Evolutionary conservation across 2,329 filamentous ascomycete species (phyloP).

Genomic region (Neofusicoccum kwambonambiense): DNA sequence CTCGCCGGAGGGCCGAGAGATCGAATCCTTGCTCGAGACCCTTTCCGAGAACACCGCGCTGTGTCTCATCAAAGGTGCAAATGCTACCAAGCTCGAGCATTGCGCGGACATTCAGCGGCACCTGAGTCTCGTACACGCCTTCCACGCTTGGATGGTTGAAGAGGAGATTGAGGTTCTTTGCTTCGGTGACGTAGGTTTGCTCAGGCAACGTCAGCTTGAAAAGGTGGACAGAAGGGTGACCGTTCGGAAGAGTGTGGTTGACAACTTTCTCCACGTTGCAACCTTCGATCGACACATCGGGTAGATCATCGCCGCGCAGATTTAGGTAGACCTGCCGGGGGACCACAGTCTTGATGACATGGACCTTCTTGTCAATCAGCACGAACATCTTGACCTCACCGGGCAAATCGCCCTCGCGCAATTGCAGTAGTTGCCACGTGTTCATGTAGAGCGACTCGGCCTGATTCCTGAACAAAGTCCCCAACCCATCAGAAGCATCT

Average conservation of each 20-base stretch:
- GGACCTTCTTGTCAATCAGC: conserved; percentile 89
- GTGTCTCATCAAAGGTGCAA: conserved; percentile 89
- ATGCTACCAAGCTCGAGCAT: conserved; percentile 85
- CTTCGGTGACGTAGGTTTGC: conserved; percentile 79
- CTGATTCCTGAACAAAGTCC: conserved; percentile 82
- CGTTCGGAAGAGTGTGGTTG: conserved; percentile 89
- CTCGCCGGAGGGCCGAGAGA: conserved; percentile 69
- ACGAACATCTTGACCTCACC: conserved; percentile 88
- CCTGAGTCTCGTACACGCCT: conserved; percentile 92
- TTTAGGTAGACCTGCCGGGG: conserved; percentile 90
- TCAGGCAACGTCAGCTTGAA: conserved; percentile 93
- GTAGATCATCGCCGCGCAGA: conserved; percentile 80
- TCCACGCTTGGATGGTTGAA: conserved; percentile 94
- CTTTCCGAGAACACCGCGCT: conserved; percentile 86
- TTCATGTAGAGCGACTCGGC: conserved; percentile 86
- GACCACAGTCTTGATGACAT: conserved; percentile 83
- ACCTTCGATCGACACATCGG: conserved; percentile 80
- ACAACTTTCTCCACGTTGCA: conserved; percentile 92
- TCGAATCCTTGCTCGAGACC: conserved; percentile 94
- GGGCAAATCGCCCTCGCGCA: conserved; percentile 77
- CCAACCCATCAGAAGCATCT: conserved; percentile 60
- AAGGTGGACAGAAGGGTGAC: conserved; percentile 87
- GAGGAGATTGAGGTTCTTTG: conserved; percentile 75
- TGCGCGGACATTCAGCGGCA: conserved; percentile 82
- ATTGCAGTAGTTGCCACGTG: conserved; percentile 92